Conservation (phyloP, 2,329 filamentous ascomycete genomes). For the Hysterium pulicare region DNA sequence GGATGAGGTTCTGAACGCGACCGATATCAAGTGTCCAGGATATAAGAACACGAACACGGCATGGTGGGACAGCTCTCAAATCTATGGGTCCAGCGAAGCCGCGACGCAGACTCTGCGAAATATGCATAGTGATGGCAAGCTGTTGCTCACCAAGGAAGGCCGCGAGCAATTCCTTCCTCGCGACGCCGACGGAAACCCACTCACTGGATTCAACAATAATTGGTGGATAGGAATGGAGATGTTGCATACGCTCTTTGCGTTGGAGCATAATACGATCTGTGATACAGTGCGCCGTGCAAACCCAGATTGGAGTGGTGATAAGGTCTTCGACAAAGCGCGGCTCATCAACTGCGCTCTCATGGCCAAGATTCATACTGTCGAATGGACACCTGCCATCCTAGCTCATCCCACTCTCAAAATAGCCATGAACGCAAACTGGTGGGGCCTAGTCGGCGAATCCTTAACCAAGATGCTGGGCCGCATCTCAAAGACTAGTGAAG, state of each 20-base stretch:
- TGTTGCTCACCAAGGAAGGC: constrained; percentile 34
- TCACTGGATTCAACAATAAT: constrained; percentile 44
- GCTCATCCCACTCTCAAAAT: constrained; percentile 43
- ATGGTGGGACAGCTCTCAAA: constrained; percentile 50
- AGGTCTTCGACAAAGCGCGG: constrained; percentile 45
- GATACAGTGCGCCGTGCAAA: constrained; percentile 35
- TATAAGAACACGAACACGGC: constrained; percentile 44
- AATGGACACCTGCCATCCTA: constrained; percentile 50
- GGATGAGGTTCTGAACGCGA: constrained; percentile 33
- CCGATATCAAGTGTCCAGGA: constrained; percentile 38
- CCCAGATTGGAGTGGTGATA: constrained; percentile 39
- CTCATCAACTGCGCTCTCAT: constrained; percentile 47
- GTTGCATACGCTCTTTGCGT: constrained; percentile 45
- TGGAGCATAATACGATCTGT: constrained; percentile 48
- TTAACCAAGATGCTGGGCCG: constrained; percentile 42
- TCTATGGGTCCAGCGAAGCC: constrained; percentile 43
- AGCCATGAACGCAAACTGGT: constrained; percentile 48
- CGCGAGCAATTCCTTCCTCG: constrained; percentile 40
- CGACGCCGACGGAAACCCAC: constrained; percentile 35
- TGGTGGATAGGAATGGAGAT: constrained; percentile 50
- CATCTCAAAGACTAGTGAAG: constrained; percentile 39
- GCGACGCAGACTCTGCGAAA: constrained; percentile 36
- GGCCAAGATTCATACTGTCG: constrained; percentile 51
- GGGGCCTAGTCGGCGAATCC: constrained; percentile 43
- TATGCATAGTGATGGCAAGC: constrained; percentile 37